These are phyloP conservation scores for Fusarium pilosicola DNA, from an alignment of 2,329 filamentous ascomycete genomes.

Conservation along the genomic window DNA sequence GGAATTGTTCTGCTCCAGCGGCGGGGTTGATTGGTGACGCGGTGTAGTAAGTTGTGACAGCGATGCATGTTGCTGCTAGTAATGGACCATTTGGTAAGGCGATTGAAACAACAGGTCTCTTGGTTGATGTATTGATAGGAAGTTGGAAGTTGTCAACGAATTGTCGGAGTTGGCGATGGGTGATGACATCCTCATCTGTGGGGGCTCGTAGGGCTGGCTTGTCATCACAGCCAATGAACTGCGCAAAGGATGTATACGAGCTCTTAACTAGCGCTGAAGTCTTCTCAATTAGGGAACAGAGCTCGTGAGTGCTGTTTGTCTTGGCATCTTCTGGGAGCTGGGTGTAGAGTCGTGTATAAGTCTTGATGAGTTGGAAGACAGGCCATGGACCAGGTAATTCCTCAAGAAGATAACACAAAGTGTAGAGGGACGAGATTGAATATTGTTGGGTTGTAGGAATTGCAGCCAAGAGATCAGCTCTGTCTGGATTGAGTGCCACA, in stretches of 20 bases:
- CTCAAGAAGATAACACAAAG: not conserved
- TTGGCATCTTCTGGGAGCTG: not conserved
- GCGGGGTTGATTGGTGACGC: constrained; percentile 13
- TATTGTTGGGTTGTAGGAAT: not conserved
- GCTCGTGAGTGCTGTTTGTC: not conserved
- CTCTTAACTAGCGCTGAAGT: not conserved
- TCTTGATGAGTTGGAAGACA: constrained; percentile 3
- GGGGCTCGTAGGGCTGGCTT: constrained; percentile 2
- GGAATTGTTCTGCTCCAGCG: constrained; percentile 6
- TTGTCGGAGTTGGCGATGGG: not conserved
- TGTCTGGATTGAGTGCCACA: not conserved
- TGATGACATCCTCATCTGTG: not conserved
- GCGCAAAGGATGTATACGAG: not conserved
- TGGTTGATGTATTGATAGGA: fast-evolving
- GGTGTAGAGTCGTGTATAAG: not conserved
- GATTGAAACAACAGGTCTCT: not conserved
- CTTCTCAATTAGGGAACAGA: not conserved
- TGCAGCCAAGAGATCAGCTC: not conserved
- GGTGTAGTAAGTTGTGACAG: constrained; percentile 9
- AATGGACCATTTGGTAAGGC: not conserved
- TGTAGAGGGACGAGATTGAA: not conserved
- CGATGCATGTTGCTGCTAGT: constrained; percentile 5
- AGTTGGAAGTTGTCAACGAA: not conserved
- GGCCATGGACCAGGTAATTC: not conserved
- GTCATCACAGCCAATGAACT: not conserved